Evolutionary conservation across 208 protist species (phyloP).

Genomic region (Leishmania braziliensis): DNA sequence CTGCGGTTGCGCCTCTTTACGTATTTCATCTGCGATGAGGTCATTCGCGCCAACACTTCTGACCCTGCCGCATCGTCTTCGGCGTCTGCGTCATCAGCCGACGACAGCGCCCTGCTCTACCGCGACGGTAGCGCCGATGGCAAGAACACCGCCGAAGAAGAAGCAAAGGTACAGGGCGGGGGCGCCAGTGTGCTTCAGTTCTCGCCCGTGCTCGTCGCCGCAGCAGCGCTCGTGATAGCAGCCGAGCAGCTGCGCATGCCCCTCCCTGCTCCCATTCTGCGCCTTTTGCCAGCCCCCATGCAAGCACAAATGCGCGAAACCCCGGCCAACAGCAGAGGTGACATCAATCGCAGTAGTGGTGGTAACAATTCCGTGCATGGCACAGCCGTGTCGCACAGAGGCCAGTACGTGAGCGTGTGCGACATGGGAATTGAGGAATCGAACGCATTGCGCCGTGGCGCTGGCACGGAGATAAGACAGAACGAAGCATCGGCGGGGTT

Average conservation of each 20-base stretch:
- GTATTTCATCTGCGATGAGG: conserved; percentile 46
- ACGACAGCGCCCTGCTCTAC: conserved; percentile 3
- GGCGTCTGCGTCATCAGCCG: conserved; percentile 8
- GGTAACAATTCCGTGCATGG: neutral
- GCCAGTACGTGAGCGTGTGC: neutral
- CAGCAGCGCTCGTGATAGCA: conserved; percentile 47
- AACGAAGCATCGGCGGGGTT: neutral
- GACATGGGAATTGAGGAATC: conserved; percentile 5
- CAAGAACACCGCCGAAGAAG: neutral
- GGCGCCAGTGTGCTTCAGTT: conserved; percentile 26
- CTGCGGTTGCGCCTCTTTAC: conserved; percentile 35
- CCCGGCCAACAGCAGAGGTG: neutral
- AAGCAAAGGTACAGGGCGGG: conserved; percentile 1
- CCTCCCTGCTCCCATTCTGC: conserved; percentile 43
- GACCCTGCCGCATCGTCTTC: neutral
- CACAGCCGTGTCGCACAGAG: neutral
- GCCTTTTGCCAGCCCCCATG: conserved; percentile 32
- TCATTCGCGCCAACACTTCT: conserved; percentile 34
- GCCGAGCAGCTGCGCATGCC: conserved; percentile 43
- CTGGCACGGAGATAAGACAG: neutral
- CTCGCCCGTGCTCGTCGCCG: conserved; percentile 35
- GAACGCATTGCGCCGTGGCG: neutral
- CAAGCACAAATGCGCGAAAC: conserved; percentile 24
- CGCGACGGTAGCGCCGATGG: neutral
- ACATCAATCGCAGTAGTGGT: neutral